Conservation (phyloP, 371 early-diverging fungal species). For the Apophysomyces ossiformis region DNA sequence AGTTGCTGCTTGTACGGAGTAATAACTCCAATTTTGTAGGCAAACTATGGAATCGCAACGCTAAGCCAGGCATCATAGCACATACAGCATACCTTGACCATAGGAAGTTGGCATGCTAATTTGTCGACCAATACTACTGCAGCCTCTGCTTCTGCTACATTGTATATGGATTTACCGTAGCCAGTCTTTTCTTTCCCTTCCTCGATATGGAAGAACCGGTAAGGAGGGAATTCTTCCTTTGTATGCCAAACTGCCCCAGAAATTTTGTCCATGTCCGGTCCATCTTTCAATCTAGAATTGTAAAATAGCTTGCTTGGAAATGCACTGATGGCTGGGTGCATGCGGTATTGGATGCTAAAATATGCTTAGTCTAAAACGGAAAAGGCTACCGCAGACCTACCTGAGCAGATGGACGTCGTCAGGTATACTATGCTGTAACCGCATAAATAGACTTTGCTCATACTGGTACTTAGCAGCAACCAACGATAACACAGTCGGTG, state of each 20-base stretch:
- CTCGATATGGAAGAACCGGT: conserved; percentile 77
- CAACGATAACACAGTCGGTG: conserved; percentile 89
- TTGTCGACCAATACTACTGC: conserved; percentile 73
- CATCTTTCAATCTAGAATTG: conserved; percentile 75
- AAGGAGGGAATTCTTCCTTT: conserved; percentile 70
- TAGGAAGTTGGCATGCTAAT: conserved; percentile 60
- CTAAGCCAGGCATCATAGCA: not conserved
- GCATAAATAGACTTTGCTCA: conserved; percentile 89
- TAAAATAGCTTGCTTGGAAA: conserved; percentile 90
- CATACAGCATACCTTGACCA: conserved; percentile 51
- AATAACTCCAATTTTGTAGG: conserved; percentile 83
- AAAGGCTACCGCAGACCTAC: conserved; percentile 29
- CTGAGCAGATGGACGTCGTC: conserved; percentile 73
- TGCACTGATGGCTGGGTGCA: conserved; percentile 93
- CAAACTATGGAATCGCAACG: conserved; percentile 56
- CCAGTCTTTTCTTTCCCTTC: conserved; percentile 75
- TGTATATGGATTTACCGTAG: conserved; percentile 76
- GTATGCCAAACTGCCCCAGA: conserved; percentile 83
- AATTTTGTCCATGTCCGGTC: conserved; percentile 66
- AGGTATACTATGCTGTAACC: conserved; percentile 72
- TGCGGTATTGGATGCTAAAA: conserved; percentile 92
- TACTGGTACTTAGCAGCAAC: conserved; percentile 77
- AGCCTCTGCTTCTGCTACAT: conserved; percentile 79
- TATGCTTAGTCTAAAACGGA: not conserved
- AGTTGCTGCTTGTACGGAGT: conserved; percentile 94